Percentiles rank a stretch among this genome's conserved stretches.
Evolutionary conservation across 202 grass and related monocot genomes (phyloP).

Genomic region (Alloteropsis angusta): DNA sequence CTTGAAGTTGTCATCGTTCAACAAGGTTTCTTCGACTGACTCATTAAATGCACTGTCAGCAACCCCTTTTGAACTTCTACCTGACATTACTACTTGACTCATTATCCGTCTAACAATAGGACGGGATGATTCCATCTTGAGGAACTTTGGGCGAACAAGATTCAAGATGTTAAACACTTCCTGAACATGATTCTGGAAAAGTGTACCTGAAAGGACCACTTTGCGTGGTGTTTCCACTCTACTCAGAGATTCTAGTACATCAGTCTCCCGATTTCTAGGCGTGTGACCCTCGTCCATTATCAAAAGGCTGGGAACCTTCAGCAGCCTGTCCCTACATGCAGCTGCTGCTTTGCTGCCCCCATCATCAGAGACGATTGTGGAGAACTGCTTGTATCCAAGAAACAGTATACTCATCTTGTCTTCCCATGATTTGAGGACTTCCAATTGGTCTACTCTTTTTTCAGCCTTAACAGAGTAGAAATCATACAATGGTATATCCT

Average conservation of each 20-base stretch:
- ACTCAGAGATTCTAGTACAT: slow-evolving; percentile 66
- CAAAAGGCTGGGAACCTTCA: slow-evolving; percentile 72
- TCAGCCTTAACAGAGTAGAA: slow-evolving; percentile 93
- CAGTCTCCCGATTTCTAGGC: slow-evolving; percentile 76
- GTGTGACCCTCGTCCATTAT: slow-evolving; percentile 97
- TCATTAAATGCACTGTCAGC: slow-evolving; percentile 46
- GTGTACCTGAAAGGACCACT: slow-evolving; percentile 93
- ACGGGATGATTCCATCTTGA: slow-evolving; percentile 61
- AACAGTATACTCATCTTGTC: slow-evolving; percentile 79
- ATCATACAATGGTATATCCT: slow-evolving; percentile 82
- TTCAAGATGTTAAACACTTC: slow-evolving; percentile 96
- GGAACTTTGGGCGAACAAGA: slow-evolving; percentile 94
- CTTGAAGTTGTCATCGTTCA: slow-evolving; percentile 55
- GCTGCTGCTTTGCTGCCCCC: slow-evolving; percentile 39
- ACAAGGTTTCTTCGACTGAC: slow-evolving; percentile 65
- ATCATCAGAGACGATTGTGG: slow-evolving; percentile 56
- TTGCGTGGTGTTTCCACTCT: slow-evolving; percentile 86
- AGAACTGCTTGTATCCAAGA: slow-evolving; percentile 92
- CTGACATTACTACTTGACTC: slow-evolving; percentile 68
- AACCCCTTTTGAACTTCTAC: slow-evolving; percentile 37
- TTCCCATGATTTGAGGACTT: slow-evolving; percentile 75
- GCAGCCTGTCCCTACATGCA: slow-evolving; percentile 70
- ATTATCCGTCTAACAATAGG: slow-evolving; percentile 60
- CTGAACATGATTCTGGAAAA: slow-evolving; percentile 85
- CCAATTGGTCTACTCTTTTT: slow-evolving; percentile 77